phyloP scores from a whole-genome alignment of 2,329 filamentous ascomycete genomes.

The Aspergillus puulaauensis region DNA sequence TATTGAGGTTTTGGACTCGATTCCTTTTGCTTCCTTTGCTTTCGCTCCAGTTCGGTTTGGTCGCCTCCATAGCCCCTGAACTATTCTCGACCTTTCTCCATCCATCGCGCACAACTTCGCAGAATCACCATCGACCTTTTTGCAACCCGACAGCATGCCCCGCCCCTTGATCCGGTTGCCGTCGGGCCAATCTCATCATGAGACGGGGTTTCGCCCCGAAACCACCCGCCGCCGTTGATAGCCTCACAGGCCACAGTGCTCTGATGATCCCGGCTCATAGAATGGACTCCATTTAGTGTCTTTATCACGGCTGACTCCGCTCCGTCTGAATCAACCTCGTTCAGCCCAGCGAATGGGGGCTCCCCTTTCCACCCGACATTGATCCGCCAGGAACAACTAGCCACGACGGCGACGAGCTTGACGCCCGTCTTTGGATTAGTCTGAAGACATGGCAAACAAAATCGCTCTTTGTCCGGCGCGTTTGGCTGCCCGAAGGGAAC shows the following conservation, averaged over 20 bases:
- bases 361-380: not conserved
- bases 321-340: slow-evolving; percentile 5
- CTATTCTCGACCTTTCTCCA: not conserved
- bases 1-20: not conserved
- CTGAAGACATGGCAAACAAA: not conserved
- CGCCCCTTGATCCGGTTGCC: not conserved
- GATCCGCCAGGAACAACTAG: slow-evolving; percentile 1
- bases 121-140: not conserved
- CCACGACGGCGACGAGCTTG: not conserved
- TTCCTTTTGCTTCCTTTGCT: slow-evolving; percentile 6
- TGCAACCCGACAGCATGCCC: not conserved
- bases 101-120: not conserved
- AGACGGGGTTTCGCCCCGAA: slow-evolving; percentile 4
- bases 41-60: not conserved
- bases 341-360: not conserved
- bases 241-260: not conserved
- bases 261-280: not conserved
- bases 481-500: not conserved
- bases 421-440: slow-evolving; percentile 1
- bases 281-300: not conserved
- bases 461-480: not conserved
- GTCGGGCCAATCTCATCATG: slow-evolving; percentile 7
- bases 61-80: not conserved
- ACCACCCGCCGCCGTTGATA: slow-evolving; percentile 10
- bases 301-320: slow-evolving; percentile 8